phyloP scores from a whole-genome alignment of 2,329 filamentous ascomycete genomes.

The Fusarium pilosicola region DNA sequence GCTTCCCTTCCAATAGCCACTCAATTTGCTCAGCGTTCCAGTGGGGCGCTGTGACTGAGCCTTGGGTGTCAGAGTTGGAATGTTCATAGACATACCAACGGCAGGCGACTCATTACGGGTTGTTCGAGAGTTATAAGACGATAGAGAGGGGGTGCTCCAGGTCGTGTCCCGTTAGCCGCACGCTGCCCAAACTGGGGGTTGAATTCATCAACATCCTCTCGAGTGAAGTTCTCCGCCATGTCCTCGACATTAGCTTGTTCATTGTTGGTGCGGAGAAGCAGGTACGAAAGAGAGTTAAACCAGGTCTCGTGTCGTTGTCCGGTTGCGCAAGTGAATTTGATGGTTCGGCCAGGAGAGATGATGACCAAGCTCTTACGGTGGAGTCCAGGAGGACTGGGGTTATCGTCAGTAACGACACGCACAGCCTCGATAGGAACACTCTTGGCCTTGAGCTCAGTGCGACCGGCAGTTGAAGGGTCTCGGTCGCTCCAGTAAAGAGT shows the following conservation, averaged over 20 bases:
- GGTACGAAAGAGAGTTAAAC: conserved; percentile 96
- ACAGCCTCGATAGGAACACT: conserved; percentile 95
- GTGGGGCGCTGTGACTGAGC: conserved; percentile 50
- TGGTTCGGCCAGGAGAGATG: conserved; percentile 84
- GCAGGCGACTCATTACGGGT: conserved; percentile 73
- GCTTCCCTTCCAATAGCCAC: conserved; percentile 67
- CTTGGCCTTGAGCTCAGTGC: conserved; percentile 80
- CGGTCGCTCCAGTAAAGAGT: conserved; percentile 97
- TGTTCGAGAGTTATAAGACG: conserved; percentile 82
- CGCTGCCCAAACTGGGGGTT: conserved; percentile 69
- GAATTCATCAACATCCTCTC: conserved; percentile 79
- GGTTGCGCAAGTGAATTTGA: conserved; percentile 95
- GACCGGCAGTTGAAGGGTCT: conserved; percentile 83
- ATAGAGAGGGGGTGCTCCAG: conserved; percentile 71
- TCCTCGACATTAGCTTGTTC: conserved; percentile 72
- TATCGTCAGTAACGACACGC: conserved; percentile 91
- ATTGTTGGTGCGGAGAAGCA: conserved; percentile 79
- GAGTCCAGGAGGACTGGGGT: conserved; percentile 92
- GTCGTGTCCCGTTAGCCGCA: conserved; percentile 53
- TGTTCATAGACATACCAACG: conserved; percentile 59
- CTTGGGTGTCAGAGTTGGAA: conserved; percentile 67
- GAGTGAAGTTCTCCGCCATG: conserved; percentile 65
- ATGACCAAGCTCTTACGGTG: conserved; percentile 94
- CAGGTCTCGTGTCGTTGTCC: conserved; percentile 96
- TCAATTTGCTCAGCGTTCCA: conserved; percentile 67